Evolutionary conservation across 108 stramenopile species (phyloP).

Genomic region (Conticribra guillardii): DNA sequence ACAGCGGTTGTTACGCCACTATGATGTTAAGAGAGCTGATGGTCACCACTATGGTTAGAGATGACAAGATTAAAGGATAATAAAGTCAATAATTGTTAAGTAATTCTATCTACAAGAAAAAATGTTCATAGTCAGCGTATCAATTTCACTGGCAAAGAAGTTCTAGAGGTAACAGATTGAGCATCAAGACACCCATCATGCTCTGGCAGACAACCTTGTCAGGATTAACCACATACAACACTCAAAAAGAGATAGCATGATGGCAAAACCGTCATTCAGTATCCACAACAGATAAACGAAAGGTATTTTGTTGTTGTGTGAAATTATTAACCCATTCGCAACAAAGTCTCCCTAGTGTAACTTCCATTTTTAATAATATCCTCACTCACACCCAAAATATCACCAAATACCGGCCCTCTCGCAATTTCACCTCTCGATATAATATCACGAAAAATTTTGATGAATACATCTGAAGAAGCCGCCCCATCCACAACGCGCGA

Average conservation of each 20-base stretch:
- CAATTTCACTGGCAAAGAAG: too few species aligned
- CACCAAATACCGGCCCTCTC: conserved; percentile 68
- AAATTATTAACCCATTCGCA: too few species aligned
- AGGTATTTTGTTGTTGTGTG: too few species aligned
- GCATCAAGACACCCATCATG: too few species aligned
- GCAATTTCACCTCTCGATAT: conserved; percentile 58
- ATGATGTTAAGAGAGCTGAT: conserved; percentile 84
- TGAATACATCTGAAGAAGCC: conserved; percentile 62
- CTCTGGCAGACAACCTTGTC: too few species aligned
- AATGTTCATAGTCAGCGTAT: too few species aligned
- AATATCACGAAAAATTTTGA: conserved; percentile 74
- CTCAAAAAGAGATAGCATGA: neutral
- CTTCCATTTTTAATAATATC: conserved; percentile 62
- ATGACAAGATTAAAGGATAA: conserved; percentile 11
- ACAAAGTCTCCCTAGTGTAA: conserved; percentile 38
- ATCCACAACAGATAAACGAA: neutral
- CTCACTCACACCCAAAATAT: conserved; percentile 64
- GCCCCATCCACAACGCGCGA: conserved; percentile 77
- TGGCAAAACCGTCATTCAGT: neutral
- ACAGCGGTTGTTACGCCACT: conserved; percentile 83
- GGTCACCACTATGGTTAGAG: conserved; percentile 64
- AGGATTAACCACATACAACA: too few species aligned
- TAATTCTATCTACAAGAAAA: too few species aligned
- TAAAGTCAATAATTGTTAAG: too few species aligned
- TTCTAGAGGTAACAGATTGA: too few species aligned